Evolutionary conservation across 805 yeast genomes (phyloP).

Genomic region (Ogataea parapolymorpha): DNA sequence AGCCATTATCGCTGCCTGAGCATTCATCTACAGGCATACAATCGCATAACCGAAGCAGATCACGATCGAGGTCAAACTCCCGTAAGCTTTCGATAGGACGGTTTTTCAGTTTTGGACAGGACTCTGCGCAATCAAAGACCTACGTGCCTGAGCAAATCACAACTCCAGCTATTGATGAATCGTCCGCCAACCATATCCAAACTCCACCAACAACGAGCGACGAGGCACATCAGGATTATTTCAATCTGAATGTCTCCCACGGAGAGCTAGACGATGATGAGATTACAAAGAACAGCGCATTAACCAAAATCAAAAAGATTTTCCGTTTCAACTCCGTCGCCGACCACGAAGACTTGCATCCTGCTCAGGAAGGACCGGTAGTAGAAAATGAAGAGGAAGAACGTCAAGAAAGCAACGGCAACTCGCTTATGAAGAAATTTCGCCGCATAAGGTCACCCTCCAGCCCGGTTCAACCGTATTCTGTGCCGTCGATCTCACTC

Average conservation of each 20-base stretch:
- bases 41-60: conserved; percentile 16
- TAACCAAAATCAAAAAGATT: conserved; percentile 28
- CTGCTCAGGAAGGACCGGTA: conserved; percentile 4
- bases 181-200: conserved; percentile 12
- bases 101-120: conserved; percentile 37
- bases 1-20: conserved; percentile 6
- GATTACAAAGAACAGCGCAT: conserved; percentile 18
- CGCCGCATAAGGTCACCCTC: conserved; percentile 35
- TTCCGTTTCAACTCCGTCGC: conserved; percentile 26
- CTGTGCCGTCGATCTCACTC: conserved; percentile 6
- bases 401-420: conserved; percentile 16
- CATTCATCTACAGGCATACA: conserved; percentile 5
- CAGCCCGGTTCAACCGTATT: conserved; percentile 22
- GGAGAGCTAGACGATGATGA: conserved; percentile 12
- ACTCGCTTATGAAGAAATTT: conserved; percentile 31
- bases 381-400: conserved; percentile 12
- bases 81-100: conserved; percentile 35
- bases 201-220: conserved; percentile 23
- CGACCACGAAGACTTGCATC: conserved; percentile 12
- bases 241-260: conserved; percentile 2
- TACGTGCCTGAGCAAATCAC: conserved; percentile 9
- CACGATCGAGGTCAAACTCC: conserved; percentile 41
- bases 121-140: conserved; percentile 10
- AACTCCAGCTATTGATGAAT: conserved; percentile 24
- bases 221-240: conserved; percentile 15